phyloP scores from a whole-genome alignment of 2,329 filamentous ascomycete species.

The Trichoderma sp. region DNA sequence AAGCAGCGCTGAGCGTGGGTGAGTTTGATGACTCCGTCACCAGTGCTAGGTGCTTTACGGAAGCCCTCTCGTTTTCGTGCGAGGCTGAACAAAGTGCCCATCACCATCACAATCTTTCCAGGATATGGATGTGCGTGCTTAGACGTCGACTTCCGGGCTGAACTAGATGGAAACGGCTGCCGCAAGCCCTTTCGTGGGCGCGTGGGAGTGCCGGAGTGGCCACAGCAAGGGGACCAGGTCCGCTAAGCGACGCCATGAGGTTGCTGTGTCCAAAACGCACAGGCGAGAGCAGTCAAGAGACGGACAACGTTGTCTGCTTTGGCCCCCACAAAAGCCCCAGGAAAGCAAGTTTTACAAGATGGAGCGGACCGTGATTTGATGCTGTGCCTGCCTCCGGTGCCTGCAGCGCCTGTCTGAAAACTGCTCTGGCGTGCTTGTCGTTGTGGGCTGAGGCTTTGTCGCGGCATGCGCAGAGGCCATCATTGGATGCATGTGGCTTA shows the following conservation, averaged over 20 bases:
- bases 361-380: slow-evolving; percentile 14
- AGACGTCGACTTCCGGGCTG: slow-evolving; percentile 14
- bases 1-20: neutral
- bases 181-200: slow-evolving; percentile 18
- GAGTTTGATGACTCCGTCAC: slow-evolving; percentile 3
- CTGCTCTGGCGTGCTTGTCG: slow-evolving; percentile 1
- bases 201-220: slow-evolving; percentile 13
- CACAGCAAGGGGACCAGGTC: slow-evolving; percentile 5
- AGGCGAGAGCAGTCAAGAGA: neutral
- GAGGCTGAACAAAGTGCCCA: slow-evolving; percentile 23
- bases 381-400: slow-evolving; percentile 17
- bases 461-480: slow-evolving; percentile 15
- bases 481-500: slow-evolving; percentile 23
- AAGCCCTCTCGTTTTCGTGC: slow-evolving; percentile 2
- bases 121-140: slow-evolving; percentile 6
- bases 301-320: neutral
- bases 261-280: neutral
- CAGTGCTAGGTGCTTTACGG: slow-evolving; percentile 1
- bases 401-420: slow-evolving; percentile 14
- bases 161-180: slow-evolving; percentile 14
- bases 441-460: slow-evolving; percentile 20
- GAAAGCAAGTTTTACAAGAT: neutral
- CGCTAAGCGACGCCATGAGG: slow-evolving; percentile 25
- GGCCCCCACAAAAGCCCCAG: slow-evolving; percentile 14
- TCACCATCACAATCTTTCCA: neutral